Evolutionary conservation across 2,329 filamentous ascomycete genomes (phyloP).

Genomic region (Chaetomiaceae sp.): DNA sequence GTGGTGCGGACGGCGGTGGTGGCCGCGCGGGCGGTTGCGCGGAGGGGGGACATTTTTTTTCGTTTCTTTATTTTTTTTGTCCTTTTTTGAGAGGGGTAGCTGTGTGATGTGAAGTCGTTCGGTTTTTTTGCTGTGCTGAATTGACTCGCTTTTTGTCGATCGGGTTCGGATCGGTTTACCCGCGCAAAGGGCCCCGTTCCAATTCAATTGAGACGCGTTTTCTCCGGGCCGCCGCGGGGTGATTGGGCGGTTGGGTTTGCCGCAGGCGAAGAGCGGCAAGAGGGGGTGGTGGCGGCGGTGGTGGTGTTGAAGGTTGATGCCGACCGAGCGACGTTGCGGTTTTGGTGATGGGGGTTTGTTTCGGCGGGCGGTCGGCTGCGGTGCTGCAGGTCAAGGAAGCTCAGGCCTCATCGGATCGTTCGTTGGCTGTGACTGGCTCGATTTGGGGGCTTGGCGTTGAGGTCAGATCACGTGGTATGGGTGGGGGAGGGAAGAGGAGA

Average conservation of each 20-base stretch:
- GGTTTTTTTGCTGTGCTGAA: no score
- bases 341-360: neutral
- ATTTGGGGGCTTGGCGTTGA: no score
- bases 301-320: neutral
- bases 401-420: no score
- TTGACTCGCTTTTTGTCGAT: no score
- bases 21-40: conserved; percentile 1
- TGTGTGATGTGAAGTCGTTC: neutral
- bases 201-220: no score
- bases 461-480: no score
- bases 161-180: no score
- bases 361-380: no score
- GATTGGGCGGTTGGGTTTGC: neutral
- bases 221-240: no score
- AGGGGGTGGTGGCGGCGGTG: neutral
- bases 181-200: neutral
- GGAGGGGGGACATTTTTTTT: conserved; percentile 14
- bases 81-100: neutral
- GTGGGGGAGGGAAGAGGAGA: no score
- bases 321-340: conserved; percentile 9
- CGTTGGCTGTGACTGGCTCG: no score
- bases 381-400: no score
- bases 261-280: neutral
- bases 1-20: neutral
- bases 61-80: neutral